Evolutionary conservation across 2,329 filamentous ascomycete genomes (phyloP).

Genomic region (Alternaria metachromatica): DNA sequence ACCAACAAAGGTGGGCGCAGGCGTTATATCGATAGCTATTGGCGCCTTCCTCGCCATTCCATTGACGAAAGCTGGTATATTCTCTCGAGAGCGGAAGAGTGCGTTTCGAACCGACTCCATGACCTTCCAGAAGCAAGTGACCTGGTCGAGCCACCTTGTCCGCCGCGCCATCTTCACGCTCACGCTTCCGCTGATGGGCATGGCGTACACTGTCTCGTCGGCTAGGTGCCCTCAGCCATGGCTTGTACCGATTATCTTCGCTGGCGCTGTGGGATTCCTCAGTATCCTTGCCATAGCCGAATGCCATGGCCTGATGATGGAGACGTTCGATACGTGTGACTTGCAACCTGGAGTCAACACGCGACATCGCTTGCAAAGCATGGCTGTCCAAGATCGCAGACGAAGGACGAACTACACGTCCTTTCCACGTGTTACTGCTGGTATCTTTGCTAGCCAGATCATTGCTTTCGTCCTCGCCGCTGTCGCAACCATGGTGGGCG

Average conservation of each 20-base stretch:
- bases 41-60: constrained; percentile 74
- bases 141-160: constrained; percentile 75
- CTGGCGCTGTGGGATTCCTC: constrained; percentile 71
- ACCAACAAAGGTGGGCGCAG: constrained; percentile 70
- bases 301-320: constrained; percentile 79
- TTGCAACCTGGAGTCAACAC: constrained; percentile 73
- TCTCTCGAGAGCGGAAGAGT: constrained; percentile 68
- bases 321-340: constrained; percentile 81
- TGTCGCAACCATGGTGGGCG: constrained; percentile 70
- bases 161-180: constrained; percentile 72
- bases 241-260: constrained; percentile 70
- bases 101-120: constrained; percentile 69
- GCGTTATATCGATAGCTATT: constrained; percentile 69
- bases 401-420: constrained; percentile 75
- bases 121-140: constrained; percentile 68
- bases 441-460: constrained; percentile 72
- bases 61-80: constrained; percentile 73
- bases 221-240: constrained; percentile 64
- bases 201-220: constrained; percentile 72
- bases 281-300: constrained; percentile 77
- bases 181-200: constrained; percentile 69
- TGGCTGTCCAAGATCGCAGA: constrained; percentile 52
- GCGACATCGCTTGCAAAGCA: constrained; percentile 53
- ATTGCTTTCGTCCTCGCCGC: constrained; percentile 74
- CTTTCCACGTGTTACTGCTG: constrained; percentile 75